Conservation (phyloP, 2,329 filamentous ascomycete genomes). For the Neurospora crassa region DNA sequence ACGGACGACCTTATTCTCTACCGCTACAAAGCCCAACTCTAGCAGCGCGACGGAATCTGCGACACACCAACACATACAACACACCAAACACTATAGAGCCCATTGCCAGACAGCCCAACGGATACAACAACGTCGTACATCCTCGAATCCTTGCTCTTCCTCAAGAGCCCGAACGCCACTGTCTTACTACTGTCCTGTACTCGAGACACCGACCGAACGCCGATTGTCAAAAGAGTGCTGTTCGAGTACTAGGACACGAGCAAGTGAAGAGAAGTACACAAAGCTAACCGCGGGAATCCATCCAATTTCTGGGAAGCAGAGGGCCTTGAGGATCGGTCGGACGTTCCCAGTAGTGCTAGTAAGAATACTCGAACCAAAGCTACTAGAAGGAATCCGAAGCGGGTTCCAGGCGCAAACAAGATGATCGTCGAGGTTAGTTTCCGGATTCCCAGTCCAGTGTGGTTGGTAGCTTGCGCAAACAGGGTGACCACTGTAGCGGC, state of each 20-base stretch:
- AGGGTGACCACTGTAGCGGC: background rate
- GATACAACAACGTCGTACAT: background rate
- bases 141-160: background rate
- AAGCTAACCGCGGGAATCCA: background rate
- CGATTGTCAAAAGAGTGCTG: background rate
- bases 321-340: background rate
- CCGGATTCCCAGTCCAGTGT: background rate
- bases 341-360: background rate
- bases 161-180: background rate
- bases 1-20: background rate
- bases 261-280: background rate
- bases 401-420: slow-evolving; percentile 8
- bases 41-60: background rate
- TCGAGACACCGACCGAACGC: background rate
- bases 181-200: background rate
- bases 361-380: slow-evolving; percentile 1
- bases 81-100: background rate
- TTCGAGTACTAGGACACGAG: background rate
- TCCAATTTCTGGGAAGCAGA: background rate
- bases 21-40: background rate
- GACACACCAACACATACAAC: background rate
- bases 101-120: background rate
- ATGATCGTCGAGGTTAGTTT: slow-evolving; percentile 30
- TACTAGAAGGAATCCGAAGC: background rate
- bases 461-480: background rate